Evolutionary conservation across 2,329 filamentous ascomycete genomes (phyloP), one percentile per base, ranked within the genome.

Genomic region (Fusarium buxicola): DNA sequence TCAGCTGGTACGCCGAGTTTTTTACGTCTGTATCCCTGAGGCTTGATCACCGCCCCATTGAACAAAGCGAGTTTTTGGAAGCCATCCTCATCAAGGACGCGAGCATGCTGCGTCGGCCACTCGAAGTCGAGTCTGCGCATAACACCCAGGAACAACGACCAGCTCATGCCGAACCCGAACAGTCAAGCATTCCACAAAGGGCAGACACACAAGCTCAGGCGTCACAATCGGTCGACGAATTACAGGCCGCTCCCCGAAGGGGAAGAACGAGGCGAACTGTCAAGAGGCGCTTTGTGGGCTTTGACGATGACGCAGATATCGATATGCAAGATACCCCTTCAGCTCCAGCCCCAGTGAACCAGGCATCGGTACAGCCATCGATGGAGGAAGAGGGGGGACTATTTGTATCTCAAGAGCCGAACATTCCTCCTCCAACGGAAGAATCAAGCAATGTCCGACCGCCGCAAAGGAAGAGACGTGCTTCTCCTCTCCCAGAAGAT

Each of bases 1-100:
- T 81, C 51, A 80, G 84, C 9, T 96, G 92, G 92, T 92, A 86
- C 58, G 81, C 84, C 13, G 79, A 87, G 2, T 89, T 96, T 66
- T 84, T 89, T 64, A 88, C 83, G 6, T 79, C 87, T 8, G 85
- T 96, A 13, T 91, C 93, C 3, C 74, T 89, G 16, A 82, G 86
- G 40, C 83, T 96, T 11, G 89, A 93, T 59, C 93, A 96, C 73
- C 87, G 92, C 5, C 88, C 93, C 3, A 89, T 97, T 49, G 88
- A 94, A 67, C 93, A 97, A 72, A 93, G 90, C 55, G 94, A 97
- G 69, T 96, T 99, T 61, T 82, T 99, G 3, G 92, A 97, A 74
- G 91, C 91, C 2, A 95, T 99, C 40, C 78, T 98, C 25, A 87
- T 82, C n/a, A 90, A 90, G 46, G 89, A 98, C 76, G 86, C 92